Conservation (phyloP, 306 rosid species). For the Vicia sativa region DNA sequence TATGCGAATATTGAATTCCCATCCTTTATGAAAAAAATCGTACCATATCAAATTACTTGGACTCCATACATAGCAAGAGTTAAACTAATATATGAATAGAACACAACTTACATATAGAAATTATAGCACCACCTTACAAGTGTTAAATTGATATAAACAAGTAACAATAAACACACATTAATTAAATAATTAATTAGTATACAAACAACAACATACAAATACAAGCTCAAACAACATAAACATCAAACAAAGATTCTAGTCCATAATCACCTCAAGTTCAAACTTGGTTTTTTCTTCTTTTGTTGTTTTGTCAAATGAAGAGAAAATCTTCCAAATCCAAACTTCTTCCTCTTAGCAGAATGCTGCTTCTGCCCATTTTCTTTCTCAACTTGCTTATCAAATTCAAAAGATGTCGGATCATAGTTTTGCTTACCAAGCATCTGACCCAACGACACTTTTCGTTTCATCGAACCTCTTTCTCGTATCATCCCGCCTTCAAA, state of each 20-base stretch:
- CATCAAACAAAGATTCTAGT: too few relatives aligned
- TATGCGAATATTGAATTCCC: too few relatives aligned
- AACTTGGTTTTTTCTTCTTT: constrained; percentile 74
- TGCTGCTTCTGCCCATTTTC: constrained; percentile 58
- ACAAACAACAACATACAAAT: background rate
- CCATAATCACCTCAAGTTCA: constrained; percentile 60
- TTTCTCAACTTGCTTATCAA: constrained; percentile 52
- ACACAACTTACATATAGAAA: background rate
- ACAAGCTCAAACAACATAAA: background rate
- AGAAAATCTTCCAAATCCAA: constrained; percentile 76
- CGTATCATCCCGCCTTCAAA: constrained; percentile 45
- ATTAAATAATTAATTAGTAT: background rate
- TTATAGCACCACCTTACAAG: background rate
- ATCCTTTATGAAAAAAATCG: too few relatives aligned
- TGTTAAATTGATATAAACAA: background rate
- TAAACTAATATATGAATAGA: too few relatives aligned
- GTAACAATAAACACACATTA: background rate
- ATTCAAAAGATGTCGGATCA: constrained; percentile 44
- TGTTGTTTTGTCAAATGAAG: constrained; percentile 70
- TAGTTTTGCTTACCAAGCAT: constrained; percentile 77
- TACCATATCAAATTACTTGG: too few relatives aligned
- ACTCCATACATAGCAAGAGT: background rate
- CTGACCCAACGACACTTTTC: constrained; percentile 85
- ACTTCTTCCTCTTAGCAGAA: constrained; percentile 81
- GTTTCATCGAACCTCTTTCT: constrained; percentile 53